phyloP scores from a whole-genome alignment of 352 stramenopile species.

The Phytophthora sojae region DNA sequence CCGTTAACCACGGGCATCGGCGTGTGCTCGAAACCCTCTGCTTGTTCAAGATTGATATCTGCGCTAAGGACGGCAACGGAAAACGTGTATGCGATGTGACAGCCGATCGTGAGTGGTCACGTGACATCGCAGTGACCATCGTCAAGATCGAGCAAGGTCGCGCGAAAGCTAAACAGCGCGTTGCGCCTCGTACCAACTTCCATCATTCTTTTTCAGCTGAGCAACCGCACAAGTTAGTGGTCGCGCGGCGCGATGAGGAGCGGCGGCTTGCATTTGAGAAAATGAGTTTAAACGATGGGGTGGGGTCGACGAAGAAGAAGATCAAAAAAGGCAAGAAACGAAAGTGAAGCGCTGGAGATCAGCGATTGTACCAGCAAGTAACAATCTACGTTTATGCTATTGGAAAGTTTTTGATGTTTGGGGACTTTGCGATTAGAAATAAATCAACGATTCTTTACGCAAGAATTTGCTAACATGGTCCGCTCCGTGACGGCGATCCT shows the following conservation, averaged over 20 bases:
- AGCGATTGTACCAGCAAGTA: too few relatives aligned
- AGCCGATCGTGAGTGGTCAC: neutral
- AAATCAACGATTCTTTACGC: neutral
- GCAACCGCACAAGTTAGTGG: neutral
- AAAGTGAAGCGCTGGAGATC: neutral
- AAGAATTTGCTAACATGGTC: neutral
- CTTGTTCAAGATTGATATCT: slow-evolving; percentile 9
- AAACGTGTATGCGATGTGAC: neutral
- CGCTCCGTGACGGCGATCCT: neutral
- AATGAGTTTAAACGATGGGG: neutral
- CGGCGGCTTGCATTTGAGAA: too few relatives aligned
- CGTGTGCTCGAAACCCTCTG: slow-evolving; percentile 12
- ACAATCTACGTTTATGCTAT: neutral
- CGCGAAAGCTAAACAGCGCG: neutral
- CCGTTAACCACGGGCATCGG: slow-evolving; percentile 22
- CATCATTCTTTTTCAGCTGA: neutral
- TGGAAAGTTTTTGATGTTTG: neutral
- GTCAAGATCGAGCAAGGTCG: neutral
- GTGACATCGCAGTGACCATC: neutral
- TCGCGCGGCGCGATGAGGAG: too few relatives aligned
- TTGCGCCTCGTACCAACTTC: neutral
- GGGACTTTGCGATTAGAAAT: neutral
- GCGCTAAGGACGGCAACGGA: slow-evolving; percentile 9
- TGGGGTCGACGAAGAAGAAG: neutral
- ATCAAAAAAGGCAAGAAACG: neutral